A percentile compares a stretch with the other conserved stretches of the same genome.
phyloP scores from a whole-genome alignment of 257 asterid genomes.

The Solanum phureja region DNA sequence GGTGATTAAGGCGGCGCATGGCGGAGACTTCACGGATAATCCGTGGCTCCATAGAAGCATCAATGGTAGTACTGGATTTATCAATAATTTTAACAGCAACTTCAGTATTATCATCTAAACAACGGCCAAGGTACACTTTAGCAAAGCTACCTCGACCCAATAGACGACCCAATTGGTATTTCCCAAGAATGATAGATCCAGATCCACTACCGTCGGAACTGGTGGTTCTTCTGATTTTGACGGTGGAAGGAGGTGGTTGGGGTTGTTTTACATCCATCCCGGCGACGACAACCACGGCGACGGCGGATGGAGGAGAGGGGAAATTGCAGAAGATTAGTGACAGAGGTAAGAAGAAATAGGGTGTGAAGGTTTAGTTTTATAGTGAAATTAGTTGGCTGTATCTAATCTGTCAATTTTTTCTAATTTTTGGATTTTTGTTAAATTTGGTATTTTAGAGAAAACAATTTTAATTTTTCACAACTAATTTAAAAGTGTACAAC shows the following conservation, averaged over 20 bases:
- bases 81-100: slow-evolving; percentile 74
- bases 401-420: background rate
- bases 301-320: background rate
- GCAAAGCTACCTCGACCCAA: slow-evolving; percentile 97
- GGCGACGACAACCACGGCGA: background rate
- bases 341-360: background rate
- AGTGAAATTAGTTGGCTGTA: background rate
- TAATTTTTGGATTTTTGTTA: background rate
- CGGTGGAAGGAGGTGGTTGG: slow-evolving; percentile 11
- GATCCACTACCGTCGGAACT: slow-evolving; percentile 38
- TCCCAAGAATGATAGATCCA: slow-evolving; percentile 58
- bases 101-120: slow-evolving; percentile 8
- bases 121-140: slow-evolving; percentile 56
- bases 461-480: background rate
- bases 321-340: background rate
- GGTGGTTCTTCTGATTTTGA: slow-evolving; percentile 28
- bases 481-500: background rate
- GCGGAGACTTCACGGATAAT: slow-evolving; percentile 78
- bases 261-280: slow-evolving; percentile 25
- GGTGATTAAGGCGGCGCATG: slow-evolving; percentile 75
- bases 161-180: slow-evolving; percentile 55
- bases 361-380: background rate
- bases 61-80: slow-evolving; percentile 28
- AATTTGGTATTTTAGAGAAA: background rate
- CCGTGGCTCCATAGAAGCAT: slow-evolving; percentile 56